Evolutionary conservation across 2,329 filamentous ascomycete genomes (phyloP).

Genomic region (Fusarium hainanense): DNA sequence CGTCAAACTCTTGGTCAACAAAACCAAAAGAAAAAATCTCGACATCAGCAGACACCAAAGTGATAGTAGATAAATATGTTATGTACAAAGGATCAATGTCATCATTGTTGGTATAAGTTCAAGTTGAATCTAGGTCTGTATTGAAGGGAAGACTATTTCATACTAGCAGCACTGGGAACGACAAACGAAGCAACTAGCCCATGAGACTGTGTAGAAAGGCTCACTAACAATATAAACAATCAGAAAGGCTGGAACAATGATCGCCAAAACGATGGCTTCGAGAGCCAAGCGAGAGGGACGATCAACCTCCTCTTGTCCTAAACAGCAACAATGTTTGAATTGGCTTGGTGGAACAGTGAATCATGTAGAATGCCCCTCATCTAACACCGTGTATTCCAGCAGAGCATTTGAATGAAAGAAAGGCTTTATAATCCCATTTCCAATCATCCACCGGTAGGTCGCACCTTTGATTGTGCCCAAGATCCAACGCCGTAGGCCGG

Average conservation of each 20-base stretch:
- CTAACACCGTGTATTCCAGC: neutral
- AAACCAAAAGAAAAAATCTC: neutral
- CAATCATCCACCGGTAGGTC: neutral
- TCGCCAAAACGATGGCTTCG: neutral
- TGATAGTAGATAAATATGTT: neutral
- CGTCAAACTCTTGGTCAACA: neutral
- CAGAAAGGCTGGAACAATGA: neutral
- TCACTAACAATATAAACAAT: fast-evolving
- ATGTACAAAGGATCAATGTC: neutral
- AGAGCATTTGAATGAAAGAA: neutral
- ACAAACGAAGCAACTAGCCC: too few species aligned
- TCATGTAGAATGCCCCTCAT: neutral
- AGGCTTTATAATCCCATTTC: neutral
- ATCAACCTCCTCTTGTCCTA: neutral
- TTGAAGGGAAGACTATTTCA: neutral
- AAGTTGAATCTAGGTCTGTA: neutral
- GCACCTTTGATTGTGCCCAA: neutral
- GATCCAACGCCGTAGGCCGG: neutral
- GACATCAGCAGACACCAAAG: too few species aligned
- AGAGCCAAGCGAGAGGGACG: neutral
- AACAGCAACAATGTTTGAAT: neutral
- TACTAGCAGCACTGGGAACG: neutral
- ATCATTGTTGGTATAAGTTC: neutral
- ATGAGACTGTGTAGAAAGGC: neutral
- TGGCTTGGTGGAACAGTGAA: neutral